phyloP scores from a whole-genome alignment of 1,284 basidiomycete genomes.

The Cryptococcus sp. region DNA sequence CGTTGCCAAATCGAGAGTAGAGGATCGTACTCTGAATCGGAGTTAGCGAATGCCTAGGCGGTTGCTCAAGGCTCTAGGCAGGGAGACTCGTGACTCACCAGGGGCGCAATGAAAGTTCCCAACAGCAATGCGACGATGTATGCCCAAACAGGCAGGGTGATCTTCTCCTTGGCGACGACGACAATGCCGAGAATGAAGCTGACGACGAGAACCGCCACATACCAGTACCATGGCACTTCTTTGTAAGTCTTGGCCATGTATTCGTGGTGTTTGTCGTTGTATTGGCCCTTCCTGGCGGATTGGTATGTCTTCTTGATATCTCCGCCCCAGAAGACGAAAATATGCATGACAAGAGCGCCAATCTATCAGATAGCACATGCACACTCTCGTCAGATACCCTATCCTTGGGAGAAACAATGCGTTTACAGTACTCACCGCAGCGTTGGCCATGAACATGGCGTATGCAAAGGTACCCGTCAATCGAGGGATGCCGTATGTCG shows the following conservation, averaged over 20 bases:
- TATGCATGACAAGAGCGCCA: constrained; percentile 64
- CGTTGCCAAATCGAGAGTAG: constrained; percentile 27
- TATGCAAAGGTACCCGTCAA: constrained; percentile 60
- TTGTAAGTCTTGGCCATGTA: constrained; percentile 40
- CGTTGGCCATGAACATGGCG: constrained; percentile 53
- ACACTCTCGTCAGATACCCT: constrained; percentile 6
- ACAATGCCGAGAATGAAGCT: constrained; percentile 28
- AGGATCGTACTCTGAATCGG: constrained; percentile 19
- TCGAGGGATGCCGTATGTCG: constrained; percentile 32
- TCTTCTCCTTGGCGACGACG: constrained; percentile 25
- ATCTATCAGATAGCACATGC: constrained; percentile 53
- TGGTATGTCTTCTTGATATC: constrained; percentile 57
- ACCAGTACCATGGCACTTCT: constrained; percentile 43
- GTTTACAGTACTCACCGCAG: constrained; percentile 11
- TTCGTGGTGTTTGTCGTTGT: constrained; percentile 62
- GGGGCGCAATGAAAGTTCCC: constrained; percentile 26
- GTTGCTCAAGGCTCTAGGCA: neutral
- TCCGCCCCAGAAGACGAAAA: constrained; percentile 44
- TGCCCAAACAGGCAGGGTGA: constrained; percentile 26
- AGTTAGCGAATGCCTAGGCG: neutral
- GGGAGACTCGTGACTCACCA: constrained; percentile 13
- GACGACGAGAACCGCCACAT: constrained; percentile 20
- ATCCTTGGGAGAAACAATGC: too few relatives aligned
- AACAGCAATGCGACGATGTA: constrained; percentile 27
- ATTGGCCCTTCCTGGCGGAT: constrained; percentile 55